Evolutionary conservation across 2,329 filamentous ascomycete species (phyloP), one percentile per base, ranked within the genome.

Genomic region (Botrytis sinoallii): DNA sequence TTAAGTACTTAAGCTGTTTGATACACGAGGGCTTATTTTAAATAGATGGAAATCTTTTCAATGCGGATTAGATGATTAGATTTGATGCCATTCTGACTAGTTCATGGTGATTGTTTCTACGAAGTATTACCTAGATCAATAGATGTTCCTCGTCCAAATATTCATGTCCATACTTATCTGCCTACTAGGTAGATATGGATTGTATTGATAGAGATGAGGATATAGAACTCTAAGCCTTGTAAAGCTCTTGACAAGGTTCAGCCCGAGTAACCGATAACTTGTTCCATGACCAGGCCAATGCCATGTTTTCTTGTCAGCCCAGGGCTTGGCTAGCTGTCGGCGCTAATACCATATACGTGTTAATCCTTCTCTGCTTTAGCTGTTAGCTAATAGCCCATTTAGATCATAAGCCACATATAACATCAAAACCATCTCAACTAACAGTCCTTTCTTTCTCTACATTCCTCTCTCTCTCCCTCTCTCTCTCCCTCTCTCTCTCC

Each of bases 281-380:
- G 29, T 22, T 32, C 46, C 46, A 38, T 29, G 32, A 35, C 46
- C 29, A 48, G 32, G 29, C 46, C 29, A 48, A 48, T 48, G n/a
- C 20, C 40, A 48, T 48, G 65, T 25, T 55, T 35, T 68, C 35
- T n/a, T 29, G 32, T 16, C 25, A 38, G 48, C 65, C 66, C 59
- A 70, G 35, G 38, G 40, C 67, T 70, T 70, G 67, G 55, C 67
- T 42, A 44, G 29, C 29, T 60, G 40, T 55, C 67, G 55, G 67
- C 67, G 67, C 67, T 46, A 46, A 70, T 44, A 25, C 55, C 38
- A 42, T n/a, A 55, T n/a, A 55, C 48, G 48, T 55, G 48, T n/a
- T 55, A n/a, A n/a, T 55, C 48, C 48, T 55, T n/a, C 48, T n/a
- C 14, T n/a, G 48, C 25, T 55, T 57, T 29, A 18, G 52, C 52